Evolutionary conservation across 208 protist genomes (phyloP).

Genomic region (Acanthamoeba rhysodes): DNA sequence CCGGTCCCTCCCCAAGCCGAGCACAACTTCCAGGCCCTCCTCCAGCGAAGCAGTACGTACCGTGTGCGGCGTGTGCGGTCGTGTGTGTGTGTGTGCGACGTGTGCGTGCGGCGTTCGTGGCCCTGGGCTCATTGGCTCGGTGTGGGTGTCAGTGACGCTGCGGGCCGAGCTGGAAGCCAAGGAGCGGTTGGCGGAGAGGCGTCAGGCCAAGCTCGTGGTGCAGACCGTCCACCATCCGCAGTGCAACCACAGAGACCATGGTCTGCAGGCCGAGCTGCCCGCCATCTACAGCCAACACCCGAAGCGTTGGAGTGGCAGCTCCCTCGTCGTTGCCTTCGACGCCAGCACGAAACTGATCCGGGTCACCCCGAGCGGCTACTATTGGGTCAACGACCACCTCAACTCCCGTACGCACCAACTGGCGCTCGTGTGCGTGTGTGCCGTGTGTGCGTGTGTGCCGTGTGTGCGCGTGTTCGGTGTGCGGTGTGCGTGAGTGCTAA

Average conservation of each 20-base stretch:
- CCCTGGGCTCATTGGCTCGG: too few species aligned
- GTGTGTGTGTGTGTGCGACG: too few species aligned
- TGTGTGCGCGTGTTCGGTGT: too few species aligned
- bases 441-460: neutral
- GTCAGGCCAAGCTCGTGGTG: neutral
- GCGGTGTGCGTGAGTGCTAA: too few species aligned
- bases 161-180: neutral
- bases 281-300: neutral
- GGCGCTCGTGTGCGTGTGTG: too few species aligned
- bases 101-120: too few species aligned
- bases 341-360: neutral
- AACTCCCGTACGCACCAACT: neutral
- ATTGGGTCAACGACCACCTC: neutral
- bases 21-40: slow-evolving; percentile 18
- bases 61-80: too few species aligned
- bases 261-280: neutral
- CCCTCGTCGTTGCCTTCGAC: neutral
- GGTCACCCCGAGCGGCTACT: neutral
- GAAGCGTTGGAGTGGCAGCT: too few species aligned
- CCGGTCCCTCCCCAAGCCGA: neutral
- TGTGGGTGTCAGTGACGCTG: neutral
- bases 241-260: neutral
- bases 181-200: neutral
- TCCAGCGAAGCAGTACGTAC: neutral
- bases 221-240: neutral